Base-by-base conservation (phyloP, 2,329 filamentous ascomycete species). In the Nemania sp. region DNA sequence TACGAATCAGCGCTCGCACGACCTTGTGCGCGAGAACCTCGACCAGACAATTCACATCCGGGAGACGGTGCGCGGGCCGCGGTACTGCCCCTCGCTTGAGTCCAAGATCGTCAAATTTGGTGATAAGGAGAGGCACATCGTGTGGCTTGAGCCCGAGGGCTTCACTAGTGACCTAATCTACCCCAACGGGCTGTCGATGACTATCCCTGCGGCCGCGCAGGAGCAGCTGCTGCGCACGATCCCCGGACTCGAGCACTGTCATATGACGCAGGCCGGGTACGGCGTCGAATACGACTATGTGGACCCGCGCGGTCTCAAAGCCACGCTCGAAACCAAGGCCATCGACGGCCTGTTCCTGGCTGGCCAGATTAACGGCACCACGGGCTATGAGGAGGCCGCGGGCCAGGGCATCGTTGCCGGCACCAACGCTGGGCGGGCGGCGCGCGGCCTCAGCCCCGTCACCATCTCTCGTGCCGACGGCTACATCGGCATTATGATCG, bases 251-350 rank as follows among this genome's bases (percentile, higher is more conserved):
- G 93, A 97, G 67, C 84, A 92, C 54, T 91, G 91, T 4, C 85
- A 79, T 22, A 97, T 99, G 92, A 81, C 96, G 6, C 93, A 97
- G 66, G 88, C 93, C 1, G 94, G 93, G 7, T 99, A 99, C 66
- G 94, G 94, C 6, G 94, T 99, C 1, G 94, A 99, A 70, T 99
- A 99, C 72, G 94, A 97, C 75, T 99, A 99, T 70, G 90, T 99
- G 15, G 94, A 99, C 68, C 94, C 94, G 15, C 87, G 94, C 47
- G 88, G 89, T 63, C 79, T 99, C 3, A 88, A 86, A 60, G 84
- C 89, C n/a, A 94, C 92, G 0, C 82, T 99, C 6, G 94, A 99
- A 72, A 97, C 94, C 1, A 99, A 97, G 72, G 81, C 88, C 19
- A 96, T 99, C 58, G 78, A 78, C 6, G 94, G 94, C 1, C 82